Base-by-base conservation (phyloP, 179 eudicot species). In the Carnegiea gigantea region DNA sequence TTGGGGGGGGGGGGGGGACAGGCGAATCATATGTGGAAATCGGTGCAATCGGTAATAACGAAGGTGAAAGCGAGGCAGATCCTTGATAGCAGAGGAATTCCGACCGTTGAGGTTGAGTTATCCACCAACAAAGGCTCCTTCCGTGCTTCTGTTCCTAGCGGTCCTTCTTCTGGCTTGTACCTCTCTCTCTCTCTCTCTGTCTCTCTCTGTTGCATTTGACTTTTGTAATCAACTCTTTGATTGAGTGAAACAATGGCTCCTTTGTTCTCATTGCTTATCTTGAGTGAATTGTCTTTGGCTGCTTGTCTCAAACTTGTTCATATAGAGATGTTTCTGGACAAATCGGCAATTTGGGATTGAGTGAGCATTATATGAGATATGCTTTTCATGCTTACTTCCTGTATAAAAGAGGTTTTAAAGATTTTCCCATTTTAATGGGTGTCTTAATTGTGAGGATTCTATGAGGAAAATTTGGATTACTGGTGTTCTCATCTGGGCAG, bases 21-120 rank as follows among this genome's bases (percentile, higher is more conserved):
- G 98, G 92, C 99, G 76, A 94, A 92, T 92, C 99, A 95, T 77
- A 91, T 95, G 99, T 88, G 80, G 90, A 93, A 95, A 89, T 90
- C 98, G 59, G 99, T 95, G 62, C 89, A 89, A 33, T 91, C 99
- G 33, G 98, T 90, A 82, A 95, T 93, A 60, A 95, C 98, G 67
- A 95, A 95, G 90, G 91, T 94, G 81, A 92, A 90, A 73, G 99
- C 95, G 30, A 85, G 99, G 80, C 97, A 94, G 82, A 92, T 95
- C 82, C 89, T 95, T 73, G 99, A 95, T 80, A 94, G 99, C 80
- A 90, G 98, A 88, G 99, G 99, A 64, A 91, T 92, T 88, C 98
- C 99, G 12, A 92, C 99, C 0, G 94, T 95, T 78, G 99, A 95
- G 86, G 99, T 94, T 40, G 98, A 94, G 72, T 85, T 94, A 74